Evolutionary conservation across 805 yeast species (phyloP), one percentile per base, ranked within the genome.

Genomic region (Starmerella apis): DNA sequence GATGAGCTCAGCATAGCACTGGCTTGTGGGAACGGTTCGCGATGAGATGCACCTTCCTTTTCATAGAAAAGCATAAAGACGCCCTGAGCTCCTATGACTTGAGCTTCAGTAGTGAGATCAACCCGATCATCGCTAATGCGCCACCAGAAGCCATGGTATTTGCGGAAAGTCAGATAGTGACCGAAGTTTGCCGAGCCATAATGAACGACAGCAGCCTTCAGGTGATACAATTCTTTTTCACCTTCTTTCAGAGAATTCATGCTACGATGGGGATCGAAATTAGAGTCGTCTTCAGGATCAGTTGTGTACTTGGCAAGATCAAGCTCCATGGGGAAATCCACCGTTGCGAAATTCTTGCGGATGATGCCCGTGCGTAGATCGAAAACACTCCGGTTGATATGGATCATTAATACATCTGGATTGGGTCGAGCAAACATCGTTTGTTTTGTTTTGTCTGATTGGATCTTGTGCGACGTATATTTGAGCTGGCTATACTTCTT

Each of bases 121-220:
- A 88, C 94, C 2, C 80, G 79, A 62, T 87, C 95, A 65, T 92
- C 98, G 59, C 92, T 82, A 18, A 88, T 81, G 63, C 95, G 77
- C 95, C 96, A 88, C 98, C 98, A 90, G 10, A 79, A 73, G 2
- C 88, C 92, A 57, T 94, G 76, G 51, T 70, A 75, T 60, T 79
- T 81, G 61, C 96, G 78, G 68, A 77, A 90, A 37, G 94, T 86
- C 53, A 90, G 84, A 63, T 90, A 90, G 65, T 90, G 98, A n/a
- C 98, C 98, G 63, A 86, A 92, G 60, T 90, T 87, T 60, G 92
- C 96, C 0, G 95, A 83, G 44, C 98, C 98, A 64, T 82, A 88
- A 65, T 90, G 98, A 1, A 90, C 80, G 41, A 90, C 84, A 1
- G 85, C 92, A 0, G 96, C 85, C 61, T 84, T 84, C 54, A 90